Conservation (phyloP, 2,329 filamentous ascomycete genomes). For the Fusarium transvaalense region DNA sequence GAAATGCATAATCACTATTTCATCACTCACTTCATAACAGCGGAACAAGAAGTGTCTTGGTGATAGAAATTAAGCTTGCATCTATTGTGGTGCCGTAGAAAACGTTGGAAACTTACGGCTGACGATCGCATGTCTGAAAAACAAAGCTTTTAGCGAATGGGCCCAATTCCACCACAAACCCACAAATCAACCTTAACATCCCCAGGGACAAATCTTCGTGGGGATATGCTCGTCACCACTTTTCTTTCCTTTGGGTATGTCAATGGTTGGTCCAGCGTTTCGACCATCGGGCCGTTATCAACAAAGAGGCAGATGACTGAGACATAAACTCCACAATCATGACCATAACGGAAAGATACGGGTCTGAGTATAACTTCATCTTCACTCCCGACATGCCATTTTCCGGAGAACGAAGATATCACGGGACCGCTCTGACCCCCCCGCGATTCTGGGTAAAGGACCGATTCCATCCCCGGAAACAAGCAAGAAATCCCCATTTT, state of each 20-base stretch:
- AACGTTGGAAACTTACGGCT: neutral
- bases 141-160: neutral
- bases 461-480: slow-evolving; percentile 28
- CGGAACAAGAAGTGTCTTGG: too few relatives aligned
- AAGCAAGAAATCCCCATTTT: slow-evolving; percentile 4
- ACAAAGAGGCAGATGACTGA: slow-evolving; percentile 15
- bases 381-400: slow-evolving; percentile 8
- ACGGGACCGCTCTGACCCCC: slow-evolving; percentile 32
- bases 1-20: neutral
- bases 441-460: slow-evolving; percentile 37
- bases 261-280: neutral
- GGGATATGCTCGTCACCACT: slow-evolving; percentile 11
- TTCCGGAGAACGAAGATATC: slow-evolving; percentile 24
- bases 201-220: slow-evolving; percentile 6
- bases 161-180: slow-evolving; percentile 4
- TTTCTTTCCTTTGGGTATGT: neutral
- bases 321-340: slow-evolving; percentile 18
- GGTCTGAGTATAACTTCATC: neutral
- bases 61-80: too few relatives aligned
- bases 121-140: neutral
- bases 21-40: neutral
- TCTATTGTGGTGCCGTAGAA: neutral
- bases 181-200: slow-evolving; percentile 33
- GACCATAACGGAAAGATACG: slow-evolving; percentile 19
- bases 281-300: slow-evolving; percentile 16